These are phyloP conservation scores for grape (Vitis vinifera) DNA, from an alignment of 164 flowering plant genomes.

Conservation along the genomic window ASM3070453v1 NC_081819.1:1788001-1788500, in stretches of 20 bases:
- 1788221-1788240: constrained; percentile 72
- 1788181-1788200: constrained; percentile 55
- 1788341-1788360: constrained; percentile 67
- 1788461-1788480: constrained; percentile 29
- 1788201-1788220: constrained; percentile 62
- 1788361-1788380: constrained; percentile 87
- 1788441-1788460: constrained; percentile 29
- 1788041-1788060: constrained; percentile 25
- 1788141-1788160: constrained; percentile 45
- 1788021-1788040: constrained; percentile 37
- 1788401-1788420: constrained; percentile 49
- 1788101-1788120: constrained; percentile 87
- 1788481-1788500: constrained; percentile 52
- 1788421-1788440: constrained; percentile 35
- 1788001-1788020: constrained; percentile 63
- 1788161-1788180: constrained; percentile 57
- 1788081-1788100: constrained; percentile 71
- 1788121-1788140: constrained; percentile 51
- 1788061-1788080: constrained; percentile 58
- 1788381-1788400: constrained; percentile 68
- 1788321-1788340: constrained; percentile 51
- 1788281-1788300: constrained; percentile 73
- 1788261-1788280: constrained; percentile 66
- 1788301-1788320: constrained; percentile 74
- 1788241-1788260: constrained; percentile 66